Conservation (phyloP, 2,329 filamentous ascomycete genomes). For the Huntiella omanensis region DNA sequence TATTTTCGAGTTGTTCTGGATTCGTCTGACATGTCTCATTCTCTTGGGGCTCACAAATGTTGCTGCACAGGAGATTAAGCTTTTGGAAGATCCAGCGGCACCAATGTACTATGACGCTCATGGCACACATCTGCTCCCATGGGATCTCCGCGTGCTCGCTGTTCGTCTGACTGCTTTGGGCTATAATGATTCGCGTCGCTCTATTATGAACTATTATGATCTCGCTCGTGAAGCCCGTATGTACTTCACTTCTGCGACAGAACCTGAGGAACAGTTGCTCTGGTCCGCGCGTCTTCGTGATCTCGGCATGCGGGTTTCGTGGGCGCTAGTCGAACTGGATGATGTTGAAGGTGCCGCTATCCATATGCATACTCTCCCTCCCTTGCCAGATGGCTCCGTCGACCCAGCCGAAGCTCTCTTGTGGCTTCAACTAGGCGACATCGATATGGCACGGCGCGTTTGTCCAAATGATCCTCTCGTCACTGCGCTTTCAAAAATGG, state of each 20-base stretch:
- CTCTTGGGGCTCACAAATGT: conserved; percentile 55
- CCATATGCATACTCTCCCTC: conserved; percentile 45
- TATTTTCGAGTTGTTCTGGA: conserved; percentile 65
- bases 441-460: conserved; percentile 39
- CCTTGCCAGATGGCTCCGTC: conserved; percentile 22
- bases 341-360: conserved; percentile 63
- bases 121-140: conserved; percentile 55
- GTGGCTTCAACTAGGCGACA: conserved; percentile 61
- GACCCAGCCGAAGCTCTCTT: conserved; percentile 42
- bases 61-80: conserved; percentile 48
- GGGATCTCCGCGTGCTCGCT: conserved; percentile 66
- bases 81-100: conserved; percentile 38
- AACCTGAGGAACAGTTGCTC: conserved; percentile 35
- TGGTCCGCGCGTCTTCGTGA: conserved; percentile 62
- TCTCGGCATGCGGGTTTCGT: conserved; percentile 48
- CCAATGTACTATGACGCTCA: conserved; percentile 36
- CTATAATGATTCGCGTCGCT: conserved; percentile 65
- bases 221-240: conserved; percentile 59
- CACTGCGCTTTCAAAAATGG: conserved; percentile 54
- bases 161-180: conserved; percentile 73
- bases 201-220: conserved; percentile 82
- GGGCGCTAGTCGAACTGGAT: conserved; percentile 65
- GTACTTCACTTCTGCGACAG: conserved; percentile 28
- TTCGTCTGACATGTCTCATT: conserved; percentile 62
- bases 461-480: conserved; percentile 31